Evolutionary conservation across 2,329 filamentous ascomycete genomes (phyloP).

Genomic region (Coleophoma crateriformis): DNA sequence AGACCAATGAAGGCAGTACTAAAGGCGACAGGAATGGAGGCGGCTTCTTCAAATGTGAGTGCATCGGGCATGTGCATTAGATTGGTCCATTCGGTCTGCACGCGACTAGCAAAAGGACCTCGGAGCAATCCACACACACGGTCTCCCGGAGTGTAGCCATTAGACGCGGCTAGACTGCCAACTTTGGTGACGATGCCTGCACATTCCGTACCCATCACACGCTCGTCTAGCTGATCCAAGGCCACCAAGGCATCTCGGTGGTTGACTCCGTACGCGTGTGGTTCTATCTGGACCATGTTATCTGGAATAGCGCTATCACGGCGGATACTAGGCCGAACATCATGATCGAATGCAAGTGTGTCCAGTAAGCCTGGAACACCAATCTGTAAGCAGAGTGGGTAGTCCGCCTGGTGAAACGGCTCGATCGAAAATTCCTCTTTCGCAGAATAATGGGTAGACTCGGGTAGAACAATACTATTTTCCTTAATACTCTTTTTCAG

Average conservation of each 20-base stretch:
- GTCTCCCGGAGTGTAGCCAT: slow-evolving; percentile 6
- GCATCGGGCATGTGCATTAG: slow-evolving; percentile 1
- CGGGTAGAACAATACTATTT: background rate
- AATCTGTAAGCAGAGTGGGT: background rate
- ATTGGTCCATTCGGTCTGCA: slow-evolving; percentile 18
- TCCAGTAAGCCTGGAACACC: slow-evolving; percentile 9
- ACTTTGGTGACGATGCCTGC: slow-evolving; percentile 7
- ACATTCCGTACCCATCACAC: slow-evolving; percentile 5
- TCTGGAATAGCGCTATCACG: slow-evolving; percentile 1
- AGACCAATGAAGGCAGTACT: slow-evolving; percentile 11
- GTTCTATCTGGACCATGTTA: slow-evolving; percentile 30
- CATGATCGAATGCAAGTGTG: slow-evolving; percentile 6
- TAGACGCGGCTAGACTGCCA: slow-evolving; percentile 1
- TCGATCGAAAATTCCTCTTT: background rate
- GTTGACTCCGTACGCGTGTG: slow-evolving; percentile 32
- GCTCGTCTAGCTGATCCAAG: slow-evolving; percentile 18
- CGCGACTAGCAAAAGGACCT: slow-evolving; percentile 26
- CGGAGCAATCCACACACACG: slow-evolving; percentile 15
- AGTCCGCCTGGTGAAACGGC: background rate
- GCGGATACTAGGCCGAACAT: too few relatives aligned
- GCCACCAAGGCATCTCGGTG: slow-evolving; percentile 35
- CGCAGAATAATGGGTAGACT: too few relatives aligned
- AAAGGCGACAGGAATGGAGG: slow-evolving; percentile 9
- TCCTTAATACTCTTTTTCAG: background rate
- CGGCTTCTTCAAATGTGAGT: slow-evolving; percentile 9